Evolutionary conservation across 2,329 filamentous ascomycete genomes (phyloP).

Genomic region (Ophioceras dolichostomum): DNA sequence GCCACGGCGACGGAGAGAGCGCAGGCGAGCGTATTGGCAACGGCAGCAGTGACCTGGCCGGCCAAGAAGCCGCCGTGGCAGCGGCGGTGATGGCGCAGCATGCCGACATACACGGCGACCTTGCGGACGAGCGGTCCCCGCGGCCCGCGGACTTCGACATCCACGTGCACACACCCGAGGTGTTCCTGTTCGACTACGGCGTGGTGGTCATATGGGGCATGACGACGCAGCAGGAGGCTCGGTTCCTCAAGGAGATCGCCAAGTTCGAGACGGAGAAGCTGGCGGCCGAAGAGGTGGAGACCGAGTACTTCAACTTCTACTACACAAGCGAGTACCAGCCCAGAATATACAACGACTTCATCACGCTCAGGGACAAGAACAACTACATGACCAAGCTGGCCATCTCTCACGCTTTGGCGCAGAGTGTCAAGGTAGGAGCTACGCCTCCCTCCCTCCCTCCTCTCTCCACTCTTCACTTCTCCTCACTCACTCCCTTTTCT

Average conservation of each 20-base stretch:
- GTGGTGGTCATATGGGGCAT: slow-evolving; percentile 99
- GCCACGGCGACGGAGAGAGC: slow-evolving; percentile 18
- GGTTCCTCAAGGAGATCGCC: slow-evolving; percentile 84
- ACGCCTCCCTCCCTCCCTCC: too few relatives aligned
- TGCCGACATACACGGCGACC: slow-evolving; percentile 5
- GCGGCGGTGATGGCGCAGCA: slow-evolving; percentile 3
- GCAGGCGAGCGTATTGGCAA: slow-evolving; percentile 9
- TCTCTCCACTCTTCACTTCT: too few relatives aligned
- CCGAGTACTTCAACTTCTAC: slow-evolving; percentile 98
- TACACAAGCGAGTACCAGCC: slow-evolving; percentile 97
- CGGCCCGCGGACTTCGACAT: slow-evolving; percentile 62
- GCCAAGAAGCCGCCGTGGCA: slow-evolving; percentile 3
- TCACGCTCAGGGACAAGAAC: slow-evolving; percentile 81
- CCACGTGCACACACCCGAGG: slow-evolving; percentile 79
- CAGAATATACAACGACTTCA: slow-evolving; percentile 98
- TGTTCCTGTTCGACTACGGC: slow-evolving; percentile 95
- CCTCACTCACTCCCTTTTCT: neutral
- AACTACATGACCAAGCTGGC: slow-evolving; percentile 98
- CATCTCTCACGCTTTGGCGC: slow-evolving; percentile 88
- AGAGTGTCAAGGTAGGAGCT: slow-evolving; percentile 80
- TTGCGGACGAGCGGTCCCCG: slow-evolving; percentile 1
- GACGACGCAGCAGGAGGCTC: slow-evolving; percentile 76
- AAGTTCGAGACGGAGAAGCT: slow-evolving; percentile 93
- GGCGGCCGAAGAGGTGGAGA: slow-evolving; percentile 77
- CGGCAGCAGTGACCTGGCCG: slow-evolving; percentile 16